Percentiles rank a stretch among this genome's conserved stretches.
Evolutionary conservation across 345 rosid species (phyloP).

Genomic region (Populus pruinosa): DNA sequence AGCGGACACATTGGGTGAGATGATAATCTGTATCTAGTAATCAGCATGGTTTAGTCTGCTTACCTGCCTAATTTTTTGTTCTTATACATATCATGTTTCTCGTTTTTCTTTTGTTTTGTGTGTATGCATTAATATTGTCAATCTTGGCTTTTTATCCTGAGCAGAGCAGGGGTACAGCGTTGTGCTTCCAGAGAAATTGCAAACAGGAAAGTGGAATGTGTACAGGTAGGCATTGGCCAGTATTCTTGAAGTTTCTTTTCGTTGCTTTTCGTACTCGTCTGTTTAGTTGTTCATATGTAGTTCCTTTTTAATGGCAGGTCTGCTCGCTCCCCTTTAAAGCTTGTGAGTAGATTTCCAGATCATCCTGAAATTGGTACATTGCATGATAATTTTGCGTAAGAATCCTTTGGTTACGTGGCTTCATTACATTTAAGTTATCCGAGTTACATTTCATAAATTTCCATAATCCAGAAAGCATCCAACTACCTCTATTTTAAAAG

Average conservation of each 20-base stretch:
- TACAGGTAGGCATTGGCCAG: constrained; percentile 49
- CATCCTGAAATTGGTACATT: constrained; percentile 86
- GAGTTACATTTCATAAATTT: background rate
- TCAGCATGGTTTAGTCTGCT: background rate
- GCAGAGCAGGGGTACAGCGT: constrained; percentile 85
- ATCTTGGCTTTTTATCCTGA: constrained; percentile 16
- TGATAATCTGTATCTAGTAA: background rate
- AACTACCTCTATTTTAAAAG: background rate
- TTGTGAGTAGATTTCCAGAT: constrained; percentile 67
- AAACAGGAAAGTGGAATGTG: constrained; percentile 88
- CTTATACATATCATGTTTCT: background rate
- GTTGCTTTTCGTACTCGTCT: background rate
- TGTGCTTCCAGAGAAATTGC: constrained; percentile 91
- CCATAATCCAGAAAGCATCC: background rate
- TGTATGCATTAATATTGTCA: constrained; percentile 7
- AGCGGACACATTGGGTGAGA: no score
- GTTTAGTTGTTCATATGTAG: constrained; percentile 1
- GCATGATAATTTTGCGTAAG: constrained; percentile 94
- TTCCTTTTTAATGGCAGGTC: constrained; percentile 46
- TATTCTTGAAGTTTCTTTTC: background rate
- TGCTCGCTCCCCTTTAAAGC: constrained; percentile 70
- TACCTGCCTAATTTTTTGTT: background rate
- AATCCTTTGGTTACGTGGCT: constrained; percentile 11
- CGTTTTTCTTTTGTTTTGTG: background rate
- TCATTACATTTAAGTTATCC: background rate